Percentiles rank a stretch among this genome's conserved stretches.
phyloP scores from a whole-genome alignment of 495 filamentous ascomycete species.

The Hyaloscypha finlandica region DNA sequence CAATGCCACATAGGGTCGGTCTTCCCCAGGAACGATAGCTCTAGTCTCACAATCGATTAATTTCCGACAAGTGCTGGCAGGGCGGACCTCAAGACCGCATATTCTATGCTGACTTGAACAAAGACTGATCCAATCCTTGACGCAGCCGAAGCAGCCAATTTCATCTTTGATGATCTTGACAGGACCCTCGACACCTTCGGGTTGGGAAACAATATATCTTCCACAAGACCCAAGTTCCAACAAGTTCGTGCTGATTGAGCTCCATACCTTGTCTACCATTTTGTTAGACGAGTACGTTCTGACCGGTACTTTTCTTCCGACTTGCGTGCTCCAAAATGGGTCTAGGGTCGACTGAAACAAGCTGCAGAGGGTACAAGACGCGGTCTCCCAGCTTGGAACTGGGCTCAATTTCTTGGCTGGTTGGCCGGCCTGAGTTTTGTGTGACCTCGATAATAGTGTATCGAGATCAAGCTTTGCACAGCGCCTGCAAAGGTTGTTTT shows the following conservation, averaged over 20 bases:
- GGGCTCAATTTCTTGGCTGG: slow-evolving; percentile 2
- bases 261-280: slow-evolving; percentile 12
- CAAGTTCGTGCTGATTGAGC: slow-evolving; percentile 17
- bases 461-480: slow-evolving; percentile 15
- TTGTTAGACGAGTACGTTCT: slow-evolving; percentile 16
- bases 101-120: slow-evolving; percentile 7
- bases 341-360: not conserved
- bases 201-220: slow-evolving; percentile 12
- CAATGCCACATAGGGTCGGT: slow-evolving; percentile 9
- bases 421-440: slow-evolving; percentile 12
- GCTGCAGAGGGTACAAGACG: slow-evolving; percentile 4
- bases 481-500: too few relatives aligned
- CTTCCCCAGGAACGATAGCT: slow-evolving; percentile 6
- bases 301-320: not conserved
- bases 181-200: slow-evolving; percentile 9
- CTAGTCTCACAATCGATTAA: slow-evolving; percentile 15
- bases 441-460: slow-evolving; percentile 5
- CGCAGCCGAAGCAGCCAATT: too few relatives aligned
- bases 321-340: not conserved
- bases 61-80: not conserved
- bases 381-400: slow-evolving; percentile 6
- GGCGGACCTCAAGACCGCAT: slow-evolving; percentile 5
- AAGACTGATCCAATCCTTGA: slow-evolving; percentile 15
- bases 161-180: slow-evolving; percentile 10
- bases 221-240: slow-evolving; percentile 3